Evolutionary conservation across 2,329 filamentous ascomycete genomes (phyloP).

Genomic region (Cercospora sp.): DNA sequence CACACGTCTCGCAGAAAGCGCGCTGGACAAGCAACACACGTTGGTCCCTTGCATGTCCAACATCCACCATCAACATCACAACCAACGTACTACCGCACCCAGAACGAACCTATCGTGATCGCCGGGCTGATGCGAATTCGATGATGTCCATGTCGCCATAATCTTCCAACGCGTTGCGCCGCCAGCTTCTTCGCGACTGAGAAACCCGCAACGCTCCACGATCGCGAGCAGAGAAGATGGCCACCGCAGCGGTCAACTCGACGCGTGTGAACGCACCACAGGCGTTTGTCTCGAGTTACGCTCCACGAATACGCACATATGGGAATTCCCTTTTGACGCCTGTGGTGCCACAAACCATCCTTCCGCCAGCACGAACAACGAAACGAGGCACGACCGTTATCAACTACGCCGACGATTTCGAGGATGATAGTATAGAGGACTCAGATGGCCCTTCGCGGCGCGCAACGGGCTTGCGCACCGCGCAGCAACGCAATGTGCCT

Average conservation of each 20-base stretch:
- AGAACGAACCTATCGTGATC: constrained; percentile 5
- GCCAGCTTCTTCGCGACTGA: constrained; percentile 22
- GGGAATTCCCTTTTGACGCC: constrained; percentile 89
- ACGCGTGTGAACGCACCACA: constrained; percentile 63
- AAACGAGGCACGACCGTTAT: constrained; percentile 96
- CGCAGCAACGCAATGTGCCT: constrained; percentile 69
- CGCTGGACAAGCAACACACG: background rate
- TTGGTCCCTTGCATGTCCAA: constrained; percentile 13
- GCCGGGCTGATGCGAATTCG: constrained; percentile 26
- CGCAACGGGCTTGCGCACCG: constrained; percentile 78
- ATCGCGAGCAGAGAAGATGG: constrained; percentile 19
- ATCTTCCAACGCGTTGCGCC: constrained; percentile 1
- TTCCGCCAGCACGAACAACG: constrained; percentile 77
- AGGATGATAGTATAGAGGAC: constrained; percentile 77
- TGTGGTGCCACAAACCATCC: constrained; percentile 69
- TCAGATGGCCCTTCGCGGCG: constrained; percentile 65
- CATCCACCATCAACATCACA: constrained; percentile 4
- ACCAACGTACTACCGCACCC: background rate
- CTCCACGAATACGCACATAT: constrained; percentile 84
- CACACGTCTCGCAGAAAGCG: constrained; percentile 11
- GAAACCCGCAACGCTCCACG: background rate
- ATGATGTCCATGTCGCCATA: constrained; percentile 30
- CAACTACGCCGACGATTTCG: constrained; percentile 97
- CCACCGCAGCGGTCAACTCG: constrained; percentile 32
- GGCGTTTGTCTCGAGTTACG: constrained; percentile 87